A percentile compares a stretch with the other conserved stretches of the same genome.
These are phyloP conservation scores for Cryphonectria naterciae DNA, from an alignment of 2,329 filamentous ascomycete species.

Conservation along the genomic window DNA sequence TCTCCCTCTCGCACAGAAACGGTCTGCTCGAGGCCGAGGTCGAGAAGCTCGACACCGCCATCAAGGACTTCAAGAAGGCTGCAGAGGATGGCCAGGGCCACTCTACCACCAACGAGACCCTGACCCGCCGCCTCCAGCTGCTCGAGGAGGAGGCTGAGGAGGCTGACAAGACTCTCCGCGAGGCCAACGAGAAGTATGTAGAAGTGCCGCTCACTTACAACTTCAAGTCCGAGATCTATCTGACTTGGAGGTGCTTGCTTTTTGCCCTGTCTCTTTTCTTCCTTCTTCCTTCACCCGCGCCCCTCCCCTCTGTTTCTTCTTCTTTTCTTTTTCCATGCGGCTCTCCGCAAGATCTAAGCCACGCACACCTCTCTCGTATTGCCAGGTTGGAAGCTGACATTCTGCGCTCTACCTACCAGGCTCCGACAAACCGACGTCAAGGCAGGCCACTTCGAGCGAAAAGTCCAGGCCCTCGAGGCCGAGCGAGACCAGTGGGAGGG, in stretches of 20 bases:
- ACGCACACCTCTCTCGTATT: too few species aligned
- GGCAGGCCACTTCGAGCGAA: slow-evolving; percentile 98
- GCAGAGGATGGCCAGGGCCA: slow-evolving; percentile 82
- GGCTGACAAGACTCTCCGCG: slow-evolving; percentile 92
- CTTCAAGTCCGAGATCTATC: slow-evolving; percentile 29
- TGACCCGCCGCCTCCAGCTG: slow-evolving; percentile 90
- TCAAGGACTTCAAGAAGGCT: slow-evolving; percentile 86
- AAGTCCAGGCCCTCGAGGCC: slow-evolving; percentile 93
- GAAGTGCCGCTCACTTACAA: slow-evolving; percentile 42
- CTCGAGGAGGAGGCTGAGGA: slow-evolving; percentile 98
- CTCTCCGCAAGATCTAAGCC: slow-evolving; percentile 10
- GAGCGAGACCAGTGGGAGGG: slow-evolving; percentile 92
- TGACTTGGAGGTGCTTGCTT: slow-evolving; percentile 31
- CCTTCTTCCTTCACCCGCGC: background rate
- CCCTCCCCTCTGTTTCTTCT: background rate
- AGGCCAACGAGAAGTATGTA: slow-evolving; percentile 94
- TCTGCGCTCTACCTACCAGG: slow-evolving; percentile 53
- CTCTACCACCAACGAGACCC: slow-evolving; percentile 86
- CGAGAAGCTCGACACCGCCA: slow-evolving; percentile 83
- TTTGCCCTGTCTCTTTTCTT: slow-evolving; percentile 24
- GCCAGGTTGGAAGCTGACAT: slow-evolving; percentile 25
- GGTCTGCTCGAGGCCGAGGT: slow-evolving; percentile 85
- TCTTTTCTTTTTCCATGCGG: background rate
- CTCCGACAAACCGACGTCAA: slow-evolving; percentile 99
- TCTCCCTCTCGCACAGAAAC: slow-evolving; percentile 94